These are phyloP conservation scores for Henckelia pumila DNA, from an alignment of 257 asterid species.

Conservation along the genomic window DNA sequence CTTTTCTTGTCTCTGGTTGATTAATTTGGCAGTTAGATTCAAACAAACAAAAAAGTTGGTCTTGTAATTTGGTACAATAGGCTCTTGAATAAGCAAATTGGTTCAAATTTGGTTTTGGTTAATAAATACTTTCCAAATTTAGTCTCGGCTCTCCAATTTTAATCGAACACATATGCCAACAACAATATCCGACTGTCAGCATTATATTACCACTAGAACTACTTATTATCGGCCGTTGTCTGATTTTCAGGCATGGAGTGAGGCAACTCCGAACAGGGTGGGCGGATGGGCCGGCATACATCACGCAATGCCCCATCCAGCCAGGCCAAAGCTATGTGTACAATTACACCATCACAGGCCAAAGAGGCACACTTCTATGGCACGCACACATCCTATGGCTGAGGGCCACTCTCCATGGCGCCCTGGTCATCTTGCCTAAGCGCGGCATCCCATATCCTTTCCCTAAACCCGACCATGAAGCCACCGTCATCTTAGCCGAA, in stretches of 20 bases:
- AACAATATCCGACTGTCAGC: too few species aligned
- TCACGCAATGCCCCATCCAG: slow-evolving; percentile 88
- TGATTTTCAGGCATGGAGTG: slow-evolving; percentile 67
- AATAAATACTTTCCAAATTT: too few species aligned
- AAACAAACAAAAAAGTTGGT: too few species aligned
- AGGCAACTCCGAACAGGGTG: slow-evolving; percentile 84
- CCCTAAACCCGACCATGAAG: slow-evolving; percentile 82
- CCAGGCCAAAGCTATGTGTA: slow-evolving; percentile 70
- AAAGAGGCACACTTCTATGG: slow-evolving; percentile 87
- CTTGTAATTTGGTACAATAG: too few species aligned
- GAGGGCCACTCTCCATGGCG: slow-evolving; percentile 84
- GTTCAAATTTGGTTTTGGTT: too few species aligned
- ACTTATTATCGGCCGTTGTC: too few species aligned
- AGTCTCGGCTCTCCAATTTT: too few species aligned
- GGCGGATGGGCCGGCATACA: slow-evolving; percentile 96
- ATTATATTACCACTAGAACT: too few species aligned
- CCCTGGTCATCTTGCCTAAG: slow-evolving; percentile 77
- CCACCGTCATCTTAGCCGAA: slow-evolving; percentile 70
- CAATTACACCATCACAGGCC: slow-evolving; percentile 85
- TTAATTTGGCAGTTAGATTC: too few species aligned
- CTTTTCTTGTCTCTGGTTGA: too few species aligned
- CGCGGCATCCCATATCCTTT: slow-evolving; percentile 82
- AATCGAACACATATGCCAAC: too few species aligned
- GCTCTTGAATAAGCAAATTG: too few species aligned
- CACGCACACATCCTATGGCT: slow-evolving; percentile 91